Percentiles rank a stretch among this genome's conserved stretches.
Conservation (phyloP, 495 filamentous ascomycete species). For the Coniosporium apollinis region DNA sequence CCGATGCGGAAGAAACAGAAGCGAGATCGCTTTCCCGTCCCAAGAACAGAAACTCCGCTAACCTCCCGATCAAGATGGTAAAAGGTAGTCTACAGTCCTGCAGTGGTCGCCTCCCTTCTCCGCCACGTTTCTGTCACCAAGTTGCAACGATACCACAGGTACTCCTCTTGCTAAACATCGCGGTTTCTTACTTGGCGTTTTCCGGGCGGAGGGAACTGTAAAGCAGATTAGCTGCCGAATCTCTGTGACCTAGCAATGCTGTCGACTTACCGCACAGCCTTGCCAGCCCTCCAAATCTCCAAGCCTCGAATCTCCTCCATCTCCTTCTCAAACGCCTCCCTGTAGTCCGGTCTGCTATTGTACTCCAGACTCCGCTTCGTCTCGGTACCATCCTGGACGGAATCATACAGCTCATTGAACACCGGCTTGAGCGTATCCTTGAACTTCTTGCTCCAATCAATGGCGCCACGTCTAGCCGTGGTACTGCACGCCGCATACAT, state of each 20-base stretch:
- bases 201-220: background rate
- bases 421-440: constrained; percentile 95
- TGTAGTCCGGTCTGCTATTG: constrained; percentile 87
- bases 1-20: too few relatives aligned
- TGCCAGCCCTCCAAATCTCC: constrained; percentile 98
- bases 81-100: too few relatives aligned
- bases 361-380: constrained; percentile 87
- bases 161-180: too few relatives aligned
- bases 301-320: constrained; percentile 88
- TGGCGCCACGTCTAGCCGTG: constrained; percentile 92
- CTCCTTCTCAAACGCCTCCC: constrained; percentile 90
- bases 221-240: background rate
- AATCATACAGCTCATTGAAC: constrained; percentile 90
- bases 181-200: constrained; percentile 1
- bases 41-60: too few relatives aligned
- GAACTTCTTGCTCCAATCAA: constrained; percentile 93
- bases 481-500: constrained; percentile 99
- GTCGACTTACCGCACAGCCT: constrained; percentile 53
- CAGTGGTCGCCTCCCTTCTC: too few relatives aligned
- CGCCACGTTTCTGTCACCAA: too few relatives aligned
- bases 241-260: background rate
- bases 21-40: too few relatives aligned
- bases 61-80: too few relatives aligned
- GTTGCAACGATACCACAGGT: too few relatives aligned
- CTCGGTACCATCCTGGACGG: constrained; percentile 75